Conservation (phyloP, 2,329 filamentous ascomycete genomes). For the Simplicillium aogashimaense region DNA sequence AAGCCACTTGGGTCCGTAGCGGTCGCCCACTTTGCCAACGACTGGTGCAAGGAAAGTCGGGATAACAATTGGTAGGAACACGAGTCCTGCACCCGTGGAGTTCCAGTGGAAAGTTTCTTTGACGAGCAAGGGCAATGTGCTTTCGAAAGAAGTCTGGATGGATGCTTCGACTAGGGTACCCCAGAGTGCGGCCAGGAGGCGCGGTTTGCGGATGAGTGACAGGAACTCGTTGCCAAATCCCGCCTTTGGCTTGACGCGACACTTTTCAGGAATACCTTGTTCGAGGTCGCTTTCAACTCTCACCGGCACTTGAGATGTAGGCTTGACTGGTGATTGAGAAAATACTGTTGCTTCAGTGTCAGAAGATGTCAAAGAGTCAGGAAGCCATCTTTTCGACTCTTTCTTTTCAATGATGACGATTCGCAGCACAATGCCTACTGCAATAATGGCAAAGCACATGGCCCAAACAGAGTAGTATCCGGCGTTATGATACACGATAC, state of each 20-base stretch:
- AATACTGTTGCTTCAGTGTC: conserved; percentile 1
- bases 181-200: conserved; percentile 21
- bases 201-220: conserved; percentile 17
- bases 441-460: conserved; percentile 24
- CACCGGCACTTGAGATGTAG: neutral
- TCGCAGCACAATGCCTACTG: conserved; percentile 20
- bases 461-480: conserved; percentile 24
- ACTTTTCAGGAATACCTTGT: neutral
- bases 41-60: conserved; percentile 20
- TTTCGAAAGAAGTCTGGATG: conserved; percentile 21
- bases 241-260: neutral
- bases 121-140: conserved; percentile 21
- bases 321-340: conserved; percentile 2
- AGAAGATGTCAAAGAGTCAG: neutral
- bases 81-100: conserved; percentile 20
- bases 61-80: conserved; percentile 22
- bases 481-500: conserved; percentile 20
- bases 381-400: conserved; percentile 17
- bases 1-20: conserved; percentile 24
- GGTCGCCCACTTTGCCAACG: conserved; percentile 19
- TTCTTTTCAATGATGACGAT: conserved; percentile 22
- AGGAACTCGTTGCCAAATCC: conserved; percentile 6
- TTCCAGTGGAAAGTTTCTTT: conserved; percentile 19
- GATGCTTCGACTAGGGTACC: conserved; percentile 22
- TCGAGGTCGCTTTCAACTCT: neutral